Conservation (phyloP, 768 basidiomycete species). For the Udeniomyces megalosporus region DNA sequence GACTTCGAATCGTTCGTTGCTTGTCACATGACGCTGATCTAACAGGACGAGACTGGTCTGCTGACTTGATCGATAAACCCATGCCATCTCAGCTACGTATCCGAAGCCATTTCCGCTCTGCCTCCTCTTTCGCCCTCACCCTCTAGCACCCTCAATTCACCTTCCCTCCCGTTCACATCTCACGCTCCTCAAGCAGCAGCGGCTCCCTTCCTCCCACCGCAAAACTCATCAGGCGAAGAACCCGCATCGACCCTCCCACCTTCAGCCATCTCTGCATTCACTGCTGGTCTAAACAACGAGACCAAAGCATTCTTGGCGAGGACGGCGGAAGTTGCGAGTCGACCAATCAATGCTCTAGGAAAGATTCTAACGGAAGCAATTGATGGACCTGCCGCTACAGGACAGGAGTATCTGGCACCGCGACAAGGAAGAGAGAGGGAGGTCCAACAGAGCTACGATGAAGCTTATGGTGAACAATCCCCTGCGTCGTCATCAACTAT, state of each 20-base stretch:
- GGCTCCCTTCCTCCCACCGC: conserved; percentile 32
- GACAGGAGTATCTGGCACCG: not conserved
- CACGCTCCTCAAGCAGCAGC: conserved; percentile 29
- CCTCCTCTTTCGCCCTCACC: conserved; percentile 38
- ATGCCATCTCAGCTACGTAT: conserved; percentile 73
- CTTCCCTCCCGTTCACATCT: conserved; percentile 50
- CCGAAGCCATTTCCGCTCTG: conserved; percentile 56
- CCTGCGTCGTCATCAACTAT: too few species aligned
- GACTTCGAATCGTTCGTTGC: conserved; percentile 63
- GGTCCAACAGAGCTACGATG: not conserved
- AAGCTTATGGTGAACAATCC: too few species aligned
- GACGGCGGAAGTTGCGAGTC: conserved; percentile 62
- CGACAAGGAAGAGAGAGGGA: not conserved
- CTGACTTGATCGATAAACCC: conserved; percentile 22
- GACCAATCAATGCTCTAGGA: conserved; percentile 24
- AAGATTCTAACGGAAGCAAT: conserved; percentile 21
- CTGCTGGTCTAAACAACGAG: conserved; percentile 45
- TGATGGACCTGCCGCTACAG: not conserved
- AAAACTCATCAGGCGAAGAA: conserved; percentile 62
- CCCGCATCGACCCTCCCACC: conserved; percentile 53
- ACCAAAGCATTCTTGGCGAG: conserved; percentile 70
- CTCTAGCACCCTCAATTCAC: conserved; percentile 64
- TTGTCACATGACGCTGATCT: not conserved
- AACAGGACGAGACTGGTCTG: not conserved
- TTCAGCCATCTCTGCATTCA: conserved; percentile 30